Base-by-base conservation (phyloP, 345 rosid genomes). In the Turritis glabra region DNA sequence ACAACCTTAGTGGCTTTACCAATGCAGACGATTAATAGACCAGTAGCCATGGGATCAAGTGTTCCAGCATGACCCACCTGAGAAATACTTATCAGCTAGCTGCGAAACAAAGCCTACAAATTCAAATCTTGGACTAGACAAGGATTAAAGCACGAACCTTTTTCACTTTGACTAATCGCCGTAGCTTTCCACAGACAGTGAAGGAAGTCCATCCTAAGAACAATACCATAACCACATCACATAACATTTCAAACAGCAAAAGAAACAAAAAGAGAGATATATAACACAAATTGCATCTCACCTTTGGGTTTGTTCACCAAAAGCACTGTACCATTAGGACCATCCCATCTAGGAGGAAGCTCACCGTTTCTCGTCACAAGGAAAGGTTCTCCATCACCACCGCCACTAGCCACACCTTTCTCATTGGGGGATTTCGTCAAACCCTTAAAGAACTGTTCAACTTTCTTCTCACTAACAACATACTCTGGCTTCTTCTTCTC, bases 31-130 rank as follows among this genome's bases (percentile, higher is more conserved):
- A 95, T 95, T 74, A 95, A 84, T 61, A 95, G 82, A 33, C 97
- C 99, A 62, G 97, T 89, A 77, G 99, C 97, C 97, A 92, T 90
- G 46, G 99, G 99, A 85, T 95, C 99, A 77, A 92, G 97, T 4
- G 99, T 92, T 67, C 97, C 99, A 79, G 97, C 97, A 82, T 92
- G 97, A 67, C 97, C 99, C 29, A 95, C 99, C 99, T 95, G 69
- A 57, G 18, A 52, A 38, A 30, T 8, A 37, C 76, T 58, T 8
- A 40, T 50, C 18, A 77, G 73, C 38, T 12, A 71, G 41, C 35
- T 26, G 43, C 40, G 2, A 51, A 26, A 30, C 33, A 48, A 30
- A 32, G 18, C 25, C 1, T 1, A 55, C 14, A 56, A 38, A 8
- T 57, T 50, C 40, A 40, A 57, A 30, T 17, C 13, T 66, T 51